phyloP scores from a whole-genome alignment of 805 yeast species.

The Kregervanrija delftensis region DNA sequence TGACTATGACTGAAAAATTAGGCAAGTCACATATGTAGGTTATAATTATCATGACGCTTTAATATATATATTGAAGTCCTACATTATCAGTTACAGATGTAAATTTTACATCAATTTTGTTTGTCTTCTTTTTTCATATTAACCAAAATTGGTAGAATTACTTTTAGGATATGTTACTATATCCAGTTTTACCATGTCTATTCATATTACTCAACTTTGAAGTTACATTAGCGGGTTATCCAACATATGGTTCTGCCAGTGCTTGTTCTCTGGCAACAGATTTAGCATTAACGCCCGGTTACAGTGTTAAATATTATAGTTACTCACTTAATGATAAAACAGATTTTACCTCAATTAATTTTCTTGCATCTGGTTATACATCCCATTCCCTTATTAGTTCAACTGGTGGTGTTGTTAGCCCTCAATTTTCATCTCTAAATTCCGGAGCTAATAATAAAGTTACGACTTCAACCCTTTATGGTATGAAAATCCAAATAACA shows the following conservation, averaged over 20 bases:
- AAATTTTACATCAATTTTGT: too few species aligned
- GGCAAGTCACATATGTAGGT: too few species aligned
- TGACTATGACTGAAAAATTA: too few species aligned
- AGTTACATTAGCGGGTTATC: too few species aligned
- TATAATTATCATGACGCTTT: too few species aligned
- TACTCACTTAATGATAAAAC: not conserved
- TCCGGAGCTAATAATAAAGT: not conserved
- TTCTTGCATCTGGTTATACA: slow-evolving; percentile 1
- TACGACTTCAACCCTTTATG: not conserved
- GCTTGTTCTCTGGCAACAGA: not conserved
- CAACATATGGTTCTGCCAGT: not conserved
- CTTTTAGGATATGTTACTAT: too few species aligned
- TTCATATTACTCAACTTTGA: too few species aligned
- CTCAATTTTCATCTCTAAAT: not conserved
- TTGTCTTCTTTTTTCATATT: too few species aligned
- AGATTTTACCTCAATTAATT: not conserved
- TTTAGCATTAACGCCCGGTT: not conserved
- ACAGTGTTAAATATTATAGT: not conserved
- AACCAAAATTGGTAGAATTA: too few species aligned
- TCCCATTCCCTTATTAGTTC: not conserved
- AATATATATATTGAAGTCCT: too few species aligned
- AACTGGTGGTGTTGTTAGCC: not conserved
- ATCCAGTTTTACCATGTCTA: too few species aligned
- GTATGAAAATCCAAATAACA: not conserved
- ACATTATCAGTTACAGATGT: too few species aligned